A percentile compares a stretch with the other conserved stretches of the same genome.
Conservation (phyloP, 2,329 filamentous ascomycete species). For the Emergomyces pasteurianus region DNA sequence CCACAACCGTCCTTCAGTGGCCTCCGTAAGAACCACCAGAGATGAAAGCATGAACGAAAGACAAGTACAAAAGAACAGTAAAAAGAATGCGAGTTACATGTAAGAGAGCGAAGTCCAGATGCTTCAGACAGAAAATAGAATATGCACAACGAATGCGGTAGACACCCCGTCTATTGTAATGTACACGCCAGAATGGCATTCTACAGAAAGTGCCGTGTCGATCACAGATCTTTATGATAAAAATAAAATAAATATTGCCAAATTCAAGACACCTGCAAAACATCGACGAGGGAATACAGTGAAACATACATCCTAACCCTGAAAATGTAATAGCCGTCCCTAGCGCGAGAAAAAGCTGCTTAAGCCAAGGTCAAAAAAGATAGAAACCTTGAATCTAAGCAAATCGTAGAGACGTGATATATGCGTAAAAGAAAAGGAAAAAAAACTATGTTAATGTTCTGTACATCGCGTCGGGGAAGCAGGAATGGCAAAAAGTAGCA, state of each 20-base stretch:
- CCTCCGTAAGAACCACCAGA: neutral
- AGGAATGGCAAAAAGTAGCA: neutral
- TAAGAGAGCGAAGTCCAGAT: neutral
- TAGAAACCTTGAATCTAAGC: neutral
- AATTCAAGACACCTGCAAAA: neutral
- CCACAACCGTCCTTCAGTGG: neutral
- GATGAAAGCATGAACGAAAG: neutral
- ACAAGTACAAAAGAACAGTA: neutral
- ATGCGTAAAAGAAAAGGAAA: slow-evolving; percentile 1
- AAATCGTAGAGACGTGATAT: neutral
- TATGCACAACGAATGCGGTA: neutral
- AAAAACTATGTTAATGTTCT: neutral
- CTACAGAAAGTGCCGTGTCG: neutral
- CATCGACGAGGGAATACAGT: neutral
- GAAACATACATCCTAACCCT: neutral
- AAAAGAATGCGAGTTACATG: neutral
- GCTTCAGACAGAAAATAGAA: neutral
- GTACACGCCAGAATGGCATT: neutral
- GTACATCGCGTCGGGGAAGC: neutral
- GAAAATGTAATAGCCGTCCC: neutral
- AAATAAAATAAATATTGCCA: neutral
- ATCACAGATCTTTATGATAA: neutral
- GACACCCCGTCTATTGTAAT: slow-evolving; percentile 1
- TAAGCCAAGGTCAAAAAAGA: neutral
- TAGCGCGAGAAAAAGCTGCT: neutral